These are phyloP conservation scores for Rhododendron ovatum DNA, from an alignment of 148 eudicot genomes.

Conservation along the genomic window DNA sequence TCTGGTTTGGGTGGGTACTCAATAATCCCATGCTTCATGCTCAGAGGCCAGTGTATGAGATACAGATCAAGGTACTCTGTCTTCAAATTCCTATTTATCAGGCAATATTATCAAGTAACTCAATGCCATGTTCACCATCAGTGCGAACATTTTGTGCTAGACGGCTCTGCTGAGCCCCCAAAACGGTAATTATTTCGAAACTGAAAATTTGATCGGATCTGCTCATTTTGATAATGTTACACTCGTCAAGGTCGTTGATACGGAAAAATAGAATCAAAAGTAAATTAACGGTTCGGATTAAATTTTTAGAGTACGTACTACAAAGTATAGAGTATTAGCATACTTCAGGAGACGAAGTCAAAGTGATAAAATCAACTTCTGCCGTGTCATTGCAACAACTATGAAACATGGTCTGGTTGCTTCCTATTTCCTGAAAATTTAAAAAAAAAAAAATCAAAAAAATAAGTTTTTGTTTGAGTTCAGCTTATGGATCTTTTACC, in stretches of 20 bases:
- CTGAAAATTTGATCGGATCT: too few relatives aligned
- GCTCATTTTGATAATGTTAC: too few relatives aligned
- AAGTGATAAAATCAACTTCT: not conserved
- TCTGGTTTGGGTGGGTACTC: not conserved
- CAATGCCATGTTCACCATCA: not conserved
- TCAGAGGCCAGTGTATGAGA: not conserved
- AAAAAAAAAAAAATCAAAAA: too few relatives aligned
- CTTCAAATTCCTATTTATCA: conserved; percentile 2
- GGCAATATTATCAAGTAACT: not conserved
- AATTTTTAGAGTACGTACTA: not conserved
- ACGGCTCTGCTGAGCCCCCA: not conserved
- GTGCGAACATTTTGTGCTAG: not conserved
- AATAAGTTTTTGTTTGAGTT: too few relatives aligned
- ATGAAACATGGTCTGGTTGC: too few relatives aligned
- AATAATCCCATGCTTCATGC: not conserved
- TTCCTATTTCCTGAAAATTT: too few relatives aligned
- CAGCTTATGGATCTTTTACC: too few relatives aligned
- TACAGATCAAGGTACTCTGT: not conserved
- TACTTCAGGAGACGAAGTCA: not conserved
- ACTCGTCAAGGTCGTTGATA: too few relatives aligned
- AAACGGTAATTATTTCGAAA: too few relatives aligned
- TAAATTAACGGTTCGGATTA: too few relatives aligned
- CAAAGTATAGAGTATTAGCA: not conserved
- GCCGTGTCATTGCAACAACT: too few relatives aligned
- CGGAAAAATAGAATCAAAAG: too few relatives aligned